Evolutionary conservation across 441 rosid genomes (phyloP), one percentile per base, ranked within the genome.

Genomic region (Adansonia rubrostipa): DNA sequence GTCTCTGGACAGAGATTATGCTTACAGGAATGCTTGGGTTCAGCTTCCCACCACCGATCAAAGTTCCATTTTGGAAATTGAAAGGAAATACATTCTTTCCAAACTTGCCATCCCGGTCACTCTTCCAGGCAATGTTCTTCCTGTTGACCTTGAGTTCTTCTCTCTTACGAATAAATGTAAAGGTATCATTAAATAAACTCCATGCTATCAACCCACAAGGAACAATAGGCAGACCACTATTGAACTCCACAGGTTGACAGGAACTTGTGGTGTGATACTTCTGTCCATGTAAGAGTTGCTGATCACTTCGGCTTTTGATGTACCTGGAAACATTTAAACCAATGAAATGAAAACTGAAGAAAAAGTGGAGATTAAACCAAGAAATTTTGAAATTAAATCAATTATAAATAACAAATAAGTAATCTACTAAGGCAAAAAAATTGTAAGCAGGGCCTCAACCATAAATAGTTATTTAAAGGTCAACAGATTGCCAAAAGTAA

Each of bases 181-280:
- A 95, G 11, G 97, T 88, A 78, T 95, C 98, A 66, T 95, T 95
- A 88, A 95, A 95, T 83, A 95, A 87, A 87, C 98, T 93, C 98
- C 97, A 95, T 1, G 98, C 92, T 74, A 91, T 82, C 80, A 95
- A 78, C 79, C 98, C 98, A 71, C 98, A 95, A 76, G 97, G 98
- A 74, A 93, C 89, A 69, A 94, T 84, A 6, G 93, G 97, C 24
- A 81, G 88, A 78, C 91, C 93, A 74, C 89, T 84, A 77, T 78
- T 78, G 78, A 79, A 90, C 84, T 89, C 89, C 82, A 87, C 89
- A 6, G 97, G 97, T 81, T 89, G 85, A 85, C 97, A 94, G 56
- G 94, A 81, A 82, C 94, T 88, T 48, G 94, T 85, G 36, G 75
- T 86, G 61, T 82, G 83, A 77, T 80, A 84, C 75, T 87, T 80